A percentile compares a stretch with the other conserved stretches of the same genome.
Conservation (phyloP, 768 basidiomycete species). For the Auricularia sp. region DNA sequence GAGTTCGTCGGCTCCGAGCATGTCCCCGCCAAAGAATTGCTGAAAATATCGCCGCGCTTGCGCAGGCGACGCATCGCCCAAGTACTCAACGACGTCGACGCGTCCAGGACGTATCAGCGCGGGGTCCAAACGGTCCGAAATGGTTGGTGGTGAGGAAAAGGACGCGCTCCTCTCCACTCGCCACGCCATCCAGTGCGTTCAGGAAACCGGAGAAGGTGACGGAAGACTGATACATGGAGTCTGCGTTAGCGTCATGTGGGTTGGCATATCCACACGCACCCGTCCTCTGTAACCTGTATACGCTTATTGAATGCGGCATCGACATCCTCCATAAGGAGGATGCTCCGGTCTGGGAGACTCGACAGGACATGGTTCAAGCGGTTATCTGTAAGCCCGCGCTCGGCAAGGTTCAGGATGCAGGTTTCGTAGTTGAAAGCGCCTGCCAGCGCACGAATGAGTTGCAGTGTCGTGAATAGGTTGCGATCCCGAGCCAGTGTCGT, state of each 20-base stretch:
- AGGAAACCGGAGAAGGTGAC: slow-evolving; percentile 96
- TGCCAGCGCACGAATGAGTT: too few species aligned
- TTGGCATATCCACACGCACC: not conserved
- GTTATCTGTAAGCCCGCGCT: slow-evolving; percentile 92
- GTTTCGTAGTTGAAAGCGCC: slow-evolving; percentile 98
- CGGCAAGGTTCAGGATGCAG: slow-evolving; percentile 88
- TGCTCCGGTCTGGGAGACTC: slow-evolving; percentile 83
- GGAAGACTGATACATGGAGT: slow-evolving; percentile 44
- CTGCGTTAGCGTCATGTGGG: not conserved
- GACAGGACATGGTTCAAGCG: slow-evolving; percentile 89
- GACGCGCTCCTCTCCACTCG: slow-evolving; percentile 94
- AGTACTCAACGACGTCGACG: slow-evolving; percentile 73
- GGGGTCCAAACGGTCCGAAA: slow-evolving; percentile 73
- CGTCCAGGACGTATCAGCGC: slow-evolving; percentile 93
- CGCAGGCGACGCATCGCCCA: slow-evolving; percentile 76
- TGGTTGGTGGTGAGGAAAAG: slow-evolving; percentile 99
- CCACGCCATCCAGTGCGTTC: slow-evolving; percentile 93
- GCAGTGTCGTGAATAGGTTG: too few species aligned
- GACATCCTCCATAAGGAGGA: slow-evolving; percentile 91
- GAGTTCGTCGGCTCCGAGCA: slow-evolving; percentile 41
- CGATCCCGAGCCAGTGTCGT: too few species aligned
- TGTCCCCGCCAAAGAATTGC: slow-evolving; percentile 58
- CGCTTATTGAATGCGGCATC: slow-evolving; percentile 96
- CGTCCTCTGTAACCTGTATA: slow-evolving; percentile 71
- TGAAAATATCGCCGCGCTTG: slow-evolving; percentile 74